Conservation (phyloP, 2,329 filamentous ascomycete species). For the Samsoniella hepiali region DNA sequence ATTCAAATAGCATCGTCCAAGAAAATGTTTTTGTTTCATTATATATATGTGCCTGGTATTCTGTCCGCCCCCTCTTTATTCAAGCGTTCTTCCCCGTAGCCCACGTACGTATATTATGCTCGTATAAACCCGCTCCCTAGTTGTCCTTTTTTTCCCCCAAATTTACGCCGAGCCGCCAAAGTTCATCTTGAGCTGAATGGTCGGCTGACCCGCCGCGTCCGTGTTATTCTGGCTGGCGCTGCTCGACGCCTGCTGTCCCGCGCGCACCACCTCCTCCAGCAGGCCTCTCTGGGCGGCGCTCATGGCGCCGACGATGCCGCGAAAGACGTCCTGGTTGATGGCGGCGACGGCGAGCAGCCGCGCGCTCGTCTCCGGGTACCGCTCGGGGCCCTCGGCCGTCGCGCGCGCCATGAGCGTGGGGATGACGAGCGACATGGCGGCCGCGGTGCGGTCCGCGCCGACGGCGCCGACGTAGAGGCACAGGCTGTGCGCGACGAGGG, state of each 20-base stretch:
- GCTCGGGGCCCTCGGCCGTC: constrained; percentile 55
- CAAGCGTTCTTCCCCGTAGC: neutral
- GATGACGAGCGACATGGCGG: constrained; percentile 72
- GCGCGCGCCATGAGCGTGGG: constrained; percentile 74
- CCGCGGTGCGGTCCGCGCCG: constrained; percentile 43
- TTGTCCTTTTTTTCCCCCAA: constrained; percentile 15
- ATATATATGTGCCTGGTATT: neutral
- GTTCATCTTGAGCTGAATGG: constrained; percentile 91
- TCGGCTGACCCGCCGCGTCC: constrained; percentile 61
- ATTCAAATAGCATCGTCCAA: neutral
- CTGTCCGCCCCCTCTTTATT: neutral
- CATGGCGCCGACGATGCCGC: constrained; percentile 69
- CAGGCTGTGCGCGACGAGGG: constrained; percentile 69
- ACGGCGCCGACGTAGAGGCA: constrained; percentile 63
- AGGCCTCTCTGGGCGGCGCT: constrained; percentile 67
- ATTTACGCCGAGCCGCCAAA: constrained; percentile 54
- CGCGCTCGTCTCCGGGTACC: constrained; percentile 70
- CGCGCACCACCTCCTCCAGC: constrained; percentile 77
- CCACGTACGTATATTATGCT: neutral
- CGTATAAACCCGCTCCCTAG: neutral
- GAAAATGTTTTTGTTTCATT: neutral
- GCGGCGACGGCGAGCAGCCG: constrained; percentile 79
- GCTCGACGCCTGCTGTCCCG: constrained; percentile 49
- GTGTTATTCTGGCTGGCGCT: constrained; percentile 38
- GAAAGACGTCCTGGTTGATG: constrained; percentile 69